Evolutionary conservation across 805 yeast genomes (phyloP), one percentile per base, ranked within the genome.

Genomic region (Allodekkera sacchari): DNA sequence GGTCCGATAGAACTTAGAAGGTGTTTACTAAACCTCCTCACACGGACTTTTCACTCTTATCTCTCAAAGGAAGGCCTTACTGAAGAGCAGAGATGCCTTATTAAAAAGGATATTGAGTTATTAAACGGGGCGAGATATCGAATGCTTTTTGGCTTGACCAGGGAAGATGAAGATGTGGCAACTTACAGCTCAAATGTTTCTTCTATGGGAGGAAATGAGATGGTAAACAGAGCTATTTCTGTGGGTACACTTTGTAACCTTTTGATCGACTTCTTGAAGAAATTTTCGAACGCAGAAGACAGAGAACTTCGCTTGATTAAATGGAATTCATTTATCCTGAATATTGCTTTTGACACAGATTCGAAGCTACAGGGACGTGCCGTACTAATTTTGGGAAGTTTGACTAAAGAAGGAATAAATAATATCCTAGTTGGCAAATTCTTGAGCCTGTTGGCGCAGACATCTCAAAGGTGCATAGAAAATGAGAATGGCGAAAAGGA

Each of bases 11-110:
- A 77, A 21, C 65, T 84, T 39, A 74, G 94, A 33, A 52, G 55
- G 12, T 75, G 68, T 22, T 59, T 83, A 23, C 77, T 79, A 43
- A 74, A 73, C 37, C 53, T 83, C 26, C 52, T 79, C 13, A 64
- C 77, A 46, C 80, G 83, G 44, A 64, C 81, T 2, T 65, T 83
- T 27, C 92, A 82, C 43, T 71, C 92, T 0, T 72, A 79, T 42
- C 58, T 75, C 10, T 66, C 74, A 13, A 76, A 71, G 37, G 75
- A 74, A 2, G 59, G 61, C 15, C 50, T 81, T n/a, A 51, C 72
- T 1, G 51, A 44, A 3, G 49, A 49, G 4, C 61, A 61, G 22
- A 60, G 58, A 36, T 43, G 47, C 2, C 50, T 61, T 8, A 63
- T 83, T 14, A 66, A 66, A 31, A 57, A 60, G 1, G 64, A 77